Base-by-base conservation (phyloP, 2,329 filamentous ascomycete genomes). In the Diplodia corticola region DNA sequence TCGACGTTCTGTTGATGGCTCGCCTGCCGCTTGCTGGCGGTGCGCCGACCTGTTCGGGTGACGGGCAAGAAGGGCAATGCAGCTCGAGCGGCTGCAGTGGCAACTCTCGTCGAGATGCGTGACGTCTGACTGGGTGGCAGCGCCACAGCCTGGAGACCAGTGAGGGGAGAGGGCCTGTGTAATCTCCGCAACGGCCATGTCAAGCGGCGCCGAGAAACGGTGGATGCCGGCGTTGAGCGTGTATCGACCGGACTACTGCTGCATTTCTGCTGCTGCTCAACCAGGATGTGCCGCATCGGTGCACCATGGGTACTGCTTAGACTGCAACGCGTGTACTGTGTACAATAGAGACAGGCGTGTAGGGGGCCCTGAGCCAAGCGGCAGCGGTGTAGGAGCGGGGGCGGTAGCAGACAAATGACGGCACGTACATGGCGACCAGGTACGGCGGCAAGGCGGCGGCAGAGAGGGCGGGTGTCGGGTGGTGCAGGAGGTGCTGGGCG, bases 131-230 rank as follows among this genome's bases (percentile, higher is more conserved):
- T 13, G 5, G 22, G 20, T 10, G 22, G 9, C 24, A 46, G 17
- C 55, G 55, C 55, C 55, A 48, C 55, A 40, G 17, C 5, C 20
- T 24, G 55, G 24, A 30, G 55, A 46, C 40, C 26, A 10, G 9
- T 17, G 57, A 61, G 57, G 40, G 40, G 57, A 24, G 7, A 49
- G 24, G 57, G 44, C 57, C 44, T 61, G 57, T 30, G 40, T 17
- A 61, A 61, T 61, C 30, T 61, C 57, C 57, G 57, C n/a, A 7
- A n/a, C 40, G 35, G 57, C 57, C 57, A 60, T 28, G 24, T 48
- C 57, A 61, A 46, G 35, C 26, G 15, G n/a, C 22, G 57, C n/a
- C 30, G 17, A 61, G 40, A 49, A 17, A 28, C 55, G 55, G 55
- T 33, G 26, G 55, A 10, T 48, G 55, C 54, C 54, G 54, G 24